These are phyloP conservation scores for Pythium phragmitis DNA, from an alignment of 352 stramenopile genomes.

Conservation along the genomic window DNA sequence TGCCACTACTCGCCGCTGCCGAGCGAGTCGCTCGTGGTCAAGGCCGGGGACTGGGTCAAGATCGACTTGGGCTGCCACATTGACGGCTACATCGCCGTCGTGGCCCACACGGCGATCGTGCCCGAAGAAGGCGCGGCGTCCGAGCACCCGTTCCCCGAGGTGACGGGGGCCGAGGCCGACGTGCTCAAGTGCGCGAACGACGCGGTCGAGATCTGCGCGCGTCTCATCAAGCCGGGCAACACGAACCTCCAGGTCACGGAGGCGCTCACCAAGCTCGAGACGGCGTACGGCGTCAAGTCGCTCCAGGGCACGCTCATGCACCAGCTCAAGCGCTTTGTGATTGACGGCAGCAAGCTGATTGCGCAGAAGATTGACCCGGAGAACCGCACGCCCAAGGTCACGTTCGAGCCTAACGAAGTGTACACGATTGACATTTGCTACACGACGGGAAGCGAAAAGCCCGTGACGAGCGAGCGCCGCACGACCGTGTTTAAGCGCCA, in stretches of 20 bases:
- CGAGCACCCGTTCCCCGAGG: conserved; percentile 52
- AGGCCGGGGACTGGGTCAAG: conserved; percentile 89
- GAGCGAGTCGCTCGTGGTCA: conserved; percentile 74
- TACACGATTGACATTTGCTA: conserved; percentile 99
- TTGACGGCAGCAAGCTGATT: conserved; percentile 98
- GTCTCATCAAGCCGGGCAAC: conserved; percentile 97
- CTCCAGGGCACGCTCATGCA: conserved; percentile 99
- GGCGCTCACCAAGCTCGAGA: conserved; percentile 93
- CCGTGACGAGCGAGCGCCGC: conserved; percentile 84
- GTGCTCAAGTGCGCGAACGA: conserved; percentile 97
- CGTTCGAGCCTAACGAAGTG: conserved; percentile 97
- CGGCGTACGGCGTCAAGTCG: conserved; percentile 95
- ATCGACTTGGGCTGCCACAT: conserved; percentile 99
- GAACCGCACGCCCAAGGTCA: conserved; percentile 79
- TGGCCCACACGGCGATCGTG: conserved; percentile 97
- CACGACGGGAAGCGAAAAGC: conserved; percentile 97
- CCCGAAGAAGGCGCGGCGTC: conserved; percentile 65
- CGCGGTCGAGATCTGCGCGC: conserved; percentile 95
- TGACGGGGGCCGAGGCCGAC: conserved; percentile 87
- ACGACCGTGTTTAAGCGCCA: conserved; percentile 99
- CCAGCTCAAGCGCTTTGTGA: conserved; percentile 98
- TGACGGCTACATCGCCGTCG: conserved; percentile 98
- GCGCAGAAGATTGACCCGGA: conserved; percentile 91
- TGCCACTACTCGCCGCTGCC: conserved; percentile 97
- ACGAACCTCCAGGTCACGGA: conserved; percentile 96